phyloP scores from a whole-genome alignment of 352 stramenopile species.

The Pythium aristosporum region DNA sequence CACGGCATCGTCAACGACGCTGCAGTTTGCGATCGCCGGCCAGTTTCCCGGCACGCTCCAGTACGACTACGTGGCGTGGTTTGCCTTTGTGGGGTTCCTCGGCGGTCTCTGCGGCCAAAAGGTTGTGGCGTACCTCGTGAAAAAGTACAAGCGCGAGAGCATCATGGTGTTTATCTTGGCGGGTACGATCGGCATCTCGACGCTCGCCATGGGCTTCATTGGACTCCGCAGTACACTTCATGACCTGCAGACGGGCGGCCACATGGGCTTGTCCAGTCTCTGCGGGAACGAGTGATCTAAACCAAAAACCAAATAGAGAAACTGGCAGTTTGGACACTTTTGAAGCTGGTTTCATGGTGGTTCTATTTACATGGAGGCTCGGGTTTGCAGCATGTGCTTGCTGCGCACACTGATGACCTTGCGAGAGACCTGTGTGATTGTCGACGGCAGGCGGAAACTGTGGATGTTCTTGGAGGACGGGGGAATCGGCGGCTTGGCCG shows the following conservation, averaged over 20 bases:
- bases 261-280: constrained; percentile 69
- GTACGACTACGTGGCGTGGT: constrained; percentile 92
- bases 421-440: constrained; percentile 21
- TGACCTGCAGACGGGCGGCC: constrained; percentile 54
- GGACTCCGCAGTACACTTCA: constrained; percentile 52
- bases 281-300: constrained; percentile 50
- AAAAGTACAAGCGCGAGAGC: constrained; percentile 88
- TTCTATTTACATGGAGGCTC: constrained; percentile 17
- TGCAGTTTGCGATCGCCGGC: constrained; percentile 81
- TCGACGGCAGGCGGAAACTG: constrained; percentile 8
- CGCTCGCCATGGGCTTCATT: constrained; percentile 67
- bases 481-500: constrained; percentile 13
- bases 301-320: neutral
- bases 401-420: constrained; percentile 65
- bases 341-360: neutral
- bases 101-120: constrained; percentile 74
- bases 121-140: constrained; percentile 87
- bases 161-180: constrained; percentile 82
- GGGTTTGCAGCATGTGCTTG: constrained; percentile 32
- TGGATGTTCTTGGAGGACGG: neutral
- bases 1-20: constrained; percentile 93
- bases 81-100: constrained; percentile 90
- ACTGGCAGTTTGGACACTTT: neutral
- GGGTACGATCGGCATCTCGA: constrained; percentile 67
- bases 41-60: constrained; percentile 73